Percentiles rank a stretch among this genome's conserved stretches.
Evolutionary conservation across 352 stramenopile genomes (phyloP).

Genomic region (Phytophthora macrochlamydospora): DNA sequence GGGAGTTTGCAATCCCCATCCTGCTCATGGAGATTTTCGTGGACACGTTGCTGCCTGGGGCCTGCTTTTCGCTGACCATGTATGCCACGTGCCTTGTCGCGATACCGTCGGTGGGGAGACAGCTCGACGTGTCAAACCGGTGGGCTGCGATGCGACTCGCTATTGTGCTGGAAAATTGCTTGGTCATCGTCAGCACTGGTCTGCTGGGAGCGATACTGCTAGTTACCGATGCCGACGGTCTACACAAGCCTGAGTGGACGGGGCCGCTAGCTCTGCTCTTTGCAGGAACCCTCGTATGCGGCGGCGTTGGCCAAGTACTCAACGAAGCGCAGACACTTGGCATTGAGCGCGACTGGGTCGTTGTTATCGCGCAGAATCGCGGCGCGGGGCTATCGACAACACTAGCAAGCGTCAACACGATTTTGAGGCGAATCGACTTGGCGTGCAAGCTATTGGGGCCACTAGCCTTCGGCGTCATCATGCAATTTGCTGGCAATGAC

Average conservation of each 20-base stretch:
- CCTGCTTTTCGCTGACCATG: conserved; percentile 73
- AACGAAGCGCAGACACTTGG: conserved; percentile 78
- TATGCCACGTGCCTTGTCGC: conserved; percentile 74
- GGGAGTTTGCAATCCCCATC: conserved; percentile 83
- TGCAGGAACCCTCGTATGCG: conserved; percentile 56
- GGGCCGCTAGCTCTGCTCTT: conserved; percentile 56
- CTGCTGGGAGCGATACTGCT: conserved; percentile 65
- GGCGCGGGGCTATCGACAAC: conserved; percentile 37
- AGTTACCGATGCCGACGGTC: conserved; percentile 54
- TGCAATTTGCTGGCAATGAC: conserved; percentile 73
- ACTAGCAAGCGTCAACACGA: conserved; percentile 76
- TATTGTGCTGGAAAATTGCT: conserved; percentile 75
- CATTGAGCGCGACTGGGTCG: conserved; percentile 89
- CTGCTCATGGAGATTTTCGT: conserved; percentile 90
- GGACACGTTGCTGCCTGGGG: conserved; percentile 78
- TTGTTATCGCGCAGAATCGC: conserved; percentile 58
- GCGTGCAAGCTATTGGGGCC: conserved; percentile 77
- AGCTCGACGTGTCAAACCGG: conserved; percentile 68
- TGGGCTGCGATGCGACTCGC: conserved; percentile 69
- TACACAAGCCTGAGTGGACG: conserved; percentile 66
- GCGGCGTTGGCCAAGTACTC: conserved; percentile 79
- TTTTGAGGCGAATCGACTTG: conserved; percentile 80
- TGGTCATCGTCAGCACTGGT: conserved; percentile 66
- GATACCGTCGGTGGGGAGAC: conserved; percentile 68
- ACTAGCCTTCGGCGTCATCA: conserved; percentile 77